Base-by-base conservation (phyloP, 2,329 filamentous ascomycete genomes). In the Arthrobotrys sphaeroides region DNA sequence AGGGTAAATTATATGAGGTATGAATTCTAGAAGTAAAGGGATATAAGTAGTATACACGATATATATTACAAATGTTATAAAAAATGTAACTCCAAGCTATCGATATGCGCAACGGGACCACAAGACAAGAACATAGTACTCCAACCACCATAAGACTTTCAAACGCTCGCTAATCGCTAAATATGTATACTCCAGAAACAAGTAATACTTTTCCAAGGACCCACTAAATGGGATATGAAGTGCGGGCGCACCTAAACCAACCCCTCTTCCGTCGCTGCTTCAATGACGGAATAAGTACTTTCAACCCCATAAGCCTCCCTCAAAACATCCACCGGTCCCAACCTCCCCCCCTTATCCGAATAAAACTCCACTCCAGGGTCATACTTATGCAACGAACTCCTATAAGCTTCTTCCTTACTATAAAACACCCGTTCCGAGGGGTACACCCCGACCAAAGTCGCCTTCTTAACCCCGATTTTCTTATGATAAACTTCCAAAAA, bases 371-470 rank as follows among this genome's bases (percentile, higher is more conserved):
- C 13, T 4, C 72, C 72, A 3, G 72, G 72, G 20, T 75, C 72
- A 33, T 69, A 75, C 43, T 49, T 53, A 26, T 75, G 72, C 20
- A 75, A 20, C 5, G 62, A 64, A 22, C 72, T 75, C 40, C 72
- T 36, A 13, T 49, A 40, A 2, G 0, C 38, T n/a, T 49, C 72
- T 12, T 69, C 64, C 10, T 60, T 68, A 26, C 72, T 75, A 40
- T 75, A 75, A 26, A 75, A 75, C 10, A 75, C 22, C 18, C 64
- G 43, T 16, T 75, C 72, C 12, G 72, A 75, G 28, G 72, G 72
- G 59, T 75, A 75, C 26, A 75, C 43, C 12, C 72, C 72, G 9
- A 75, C 60, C 33, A 75, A 38, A n/a, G 47, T 65, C 12, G 57
- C 57, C 28, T 45, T 31, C 24, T 45, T 53, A 10, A 7, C 42